These are phyloP conservation scores for Chloris gayana DNA, from an alignment of 176 grass and related monocot genomes.

Conservation along the genomic window DNA sequence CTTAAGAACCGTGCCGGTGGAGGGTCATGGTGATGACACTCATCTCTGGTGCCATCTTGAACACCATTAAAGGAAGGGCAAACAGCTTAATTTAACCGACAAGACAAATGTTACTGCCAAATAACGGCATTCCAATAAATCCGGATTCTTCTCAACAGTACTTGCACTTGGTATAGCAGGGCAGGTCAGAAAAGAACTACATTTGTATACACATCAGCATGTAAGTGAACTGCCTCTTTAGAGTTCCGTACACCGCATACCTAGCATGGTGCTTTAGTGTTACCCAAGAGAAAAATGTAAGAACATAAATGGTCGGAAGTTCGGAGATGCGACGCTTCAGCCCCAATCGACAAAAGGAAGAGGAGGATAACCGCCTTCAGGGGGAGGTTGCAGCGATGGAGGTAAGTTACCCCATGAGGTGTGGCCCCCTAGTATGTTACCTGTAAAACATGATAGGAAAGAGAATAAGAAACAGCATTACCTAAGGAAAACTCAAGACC, in stretches of 20 bases:
- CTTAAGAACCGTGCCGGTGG: too few species aligned
- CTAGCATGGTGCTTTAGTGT: neutral
- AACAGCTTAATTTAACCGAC: neutral
- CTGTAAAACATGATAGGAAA: constrained; percentile 37
- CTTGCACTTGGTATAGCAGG: neutral
- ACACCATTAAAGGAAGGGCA: neutral
- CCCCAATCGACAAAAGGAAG: constrained; percentile 76
- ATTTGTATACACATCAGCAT: constrained; percentile 12
- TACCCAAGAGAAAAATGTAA: neutral
- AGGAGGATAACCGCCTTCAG: constrained; percentile 63
- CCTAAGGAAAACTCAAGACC: neutral
- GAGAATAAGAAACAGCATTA: neutral
- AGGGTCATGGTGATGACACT: too few species aligned
- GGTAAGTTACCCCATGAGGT: constrained; percentile 79
- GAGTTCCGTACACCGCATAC: neutral
- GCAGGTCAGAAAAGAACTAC: neutral
- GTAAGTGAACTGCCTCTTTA: neutral
- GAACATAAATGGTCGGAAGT: neutral
- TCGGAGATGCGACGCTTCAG: constrained; percentile 29
- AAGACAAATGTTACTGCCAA: neutral
- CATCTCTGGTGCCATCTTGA: too few species aligned
- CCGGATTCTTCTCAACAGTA: neutral
- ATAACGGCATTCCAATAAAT: neutral
- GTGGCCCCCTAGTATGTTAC: constrained; percentile 40
- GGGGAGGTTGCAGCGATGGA: constrained; percentile 76